These are phyloP conservation scores for Podosphaera aphanis DNA, from an alignment of 2,329 filamentous ascomycete genomes.

Conservation along the genomic window DNA sequence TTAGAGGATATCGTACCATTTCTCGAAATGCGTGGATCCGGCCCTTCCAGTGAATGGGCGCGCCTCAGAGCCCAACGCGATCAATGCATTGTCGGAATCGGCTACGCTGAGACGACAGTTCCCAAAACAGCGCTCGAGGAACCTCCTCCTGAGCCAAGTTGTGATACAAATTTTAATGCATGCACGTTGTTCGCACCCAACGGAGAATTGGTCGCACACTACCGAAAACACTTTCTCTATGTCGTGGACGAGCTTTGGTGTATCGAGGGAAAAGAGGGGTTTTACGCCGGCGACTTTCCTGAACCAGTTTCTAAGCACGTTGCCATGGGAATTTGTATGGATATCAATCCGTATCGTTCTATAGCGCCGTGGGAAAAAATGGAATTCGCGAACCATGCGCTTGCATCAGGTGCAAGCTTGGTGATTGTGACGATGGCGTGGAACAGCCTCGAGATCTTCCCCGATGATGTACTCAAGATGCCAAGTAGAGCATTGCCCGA, in stretches of 20 bases:
- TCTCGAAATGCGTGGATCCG: neutral
- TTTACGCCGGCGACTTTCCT: neutral
- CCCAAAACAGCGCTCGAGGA: neutral
- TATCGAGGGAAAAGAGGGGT: neutral
- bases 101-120: neutral
- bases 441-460: neutral
- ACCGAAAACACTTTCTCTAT: slow-evolving; percentile 1
- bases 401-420: neutral
- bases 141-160: neutral
- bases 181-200: neutral
- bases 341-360: slow-evolving; percentile 1
- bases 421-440: slow-evolving; percentile 1
- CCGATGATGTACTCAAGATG: neutral
- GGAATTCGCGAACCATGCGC: slow-evolving; percentile 1
- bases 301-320: neutral
- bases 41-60: neutral
- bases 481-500: neutral
- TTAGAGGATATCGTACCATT: neutral
- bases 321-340: slow-evolving; percentile 1
- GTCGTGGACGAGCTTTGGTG: neutral
- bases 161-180: neutral
- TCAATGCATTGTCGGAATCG: neutral
- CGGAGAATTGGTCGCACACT: neutral
- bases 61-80: neutral
- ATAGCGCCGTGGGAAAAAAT: neutral